Evolutionary conservation across 768 basidiomycete genomes (phyloP), one percentile per base, ranked within the genome.

Genomic region (Lactarius hengduanensis): DNA sequence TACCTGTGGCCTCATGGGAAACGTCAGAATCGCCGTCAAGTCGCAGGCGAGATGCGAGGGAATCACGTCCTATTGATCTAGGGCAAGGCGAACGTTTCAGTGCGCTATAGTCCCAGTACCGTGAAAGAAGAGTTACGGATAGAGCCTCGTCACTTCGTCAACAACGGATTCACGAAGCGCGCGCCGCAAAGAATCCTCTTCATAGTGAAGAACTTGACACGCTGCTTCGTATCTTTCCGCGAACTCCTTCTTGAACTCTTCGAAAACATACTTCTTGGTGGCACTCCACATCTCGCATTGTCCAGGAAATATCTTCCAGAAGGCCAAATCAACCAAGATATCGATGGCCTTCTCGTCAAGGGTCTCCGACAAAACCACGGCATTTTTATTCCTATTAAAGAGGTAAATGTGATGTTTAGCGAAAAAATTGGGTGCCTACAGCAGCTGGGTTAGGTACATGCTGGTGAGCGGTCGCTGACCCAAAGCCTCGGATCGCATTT

Each of bases 391-490:
- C 38, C 57, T 58, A 34, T 38, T 2, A 34, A 34, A 28, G 3
- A 11, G 7, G 15, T 40, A 34, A 40, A 2, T 9, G 30, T n/a
- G 38, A 7, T 7, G 11, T 38, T 7, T 40, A 2, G 1, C 10
- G 2, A 13, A 0, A 58, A 0, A 7, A 3, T 11, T 2, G 4
- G n/a, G n/a, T 22, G 13, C 57, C 1, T 58, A 58, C 57, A 58
- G 20, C 13, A 58, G 13, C 32, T 40, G 10, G 13, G 9, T 22
- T 3, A 58, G 38, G 15, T 30, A 7, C 38, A 58, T 30, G 34
- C 0, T n/a, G n/a, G n/a, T 26, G 22, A 22, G 1, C 22, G 32
- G 1, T 30, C 50, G 13, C 3, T 28, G 4, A 16, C 3, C 0
- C 15, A 26, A 26, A 58, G 54, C 0, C 0, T 9, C 36, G n/a